Conservation (phyloP, 1,284 basidiomycete species). For the Coniferiporia weirii region DNA sequence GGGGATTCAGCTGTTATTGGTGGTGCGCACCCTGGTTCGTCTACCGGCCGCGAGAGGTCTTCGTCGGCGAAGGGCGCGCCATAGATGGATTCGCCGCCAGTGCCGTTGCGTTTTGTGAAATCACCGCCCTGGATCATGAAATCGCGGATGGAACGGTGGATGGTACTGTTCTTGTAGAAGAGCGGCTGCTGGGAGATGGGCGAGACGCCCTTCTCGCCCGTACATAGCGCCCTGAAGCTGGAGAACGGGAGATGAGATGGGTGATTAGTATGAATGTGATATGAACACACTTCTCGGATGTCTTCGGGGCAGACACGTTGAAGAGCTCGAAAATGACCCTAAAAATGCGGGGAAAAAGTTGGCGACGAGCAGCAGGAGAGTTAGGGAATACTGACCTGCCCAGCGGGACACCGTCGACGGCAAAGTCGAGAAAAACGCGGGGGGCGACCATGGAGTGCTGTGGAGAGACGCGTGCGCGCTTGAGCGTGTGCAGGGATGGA, state of each 20-base stretch:
- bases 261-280: background rate
- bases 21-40: conserved; percentile 48
- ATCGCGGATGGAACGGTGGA: conserved; percentile 76
- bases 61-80: conserved; percentile 73
- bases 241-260: background rate
- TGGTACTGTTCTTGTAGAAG: conserved; percentile 76
- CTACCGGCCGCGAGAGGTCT: conserved; percentile 61
- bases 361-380: background rate
- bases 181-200: conserved; percentile 58
- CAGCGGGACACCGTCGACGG: conserved; percentile 43
- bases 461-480: background rate
- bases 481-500: background rate
- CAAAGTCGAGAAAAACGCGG: conserved; percentile 67
- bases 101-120: conserved; percentile 74
- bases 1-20: background rate
- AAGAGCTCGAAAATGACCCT: conserved; percentile 82
- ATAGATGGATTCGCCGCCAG: conserved; percentile 82
- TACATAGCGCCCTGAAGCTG: conserved; percentile 86
- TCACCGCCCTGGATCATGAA: conserved; percentile 91
- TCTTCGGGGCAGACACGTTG: conserved; percentile 72
- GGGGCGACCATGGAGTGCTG: conserved; percentile 40
- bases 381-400: conserved; percentile 48
- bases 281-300: conserved; percentile 72
- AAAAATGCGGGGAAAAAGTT: conserved; percentile 3
- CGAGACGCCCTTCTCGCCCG: conserved; percentile 78